Evolutionary conservation across 2,329 filamentous ascomycete genomes (phyloP).

Genomic region (Byssothecium circinans): DNA sequence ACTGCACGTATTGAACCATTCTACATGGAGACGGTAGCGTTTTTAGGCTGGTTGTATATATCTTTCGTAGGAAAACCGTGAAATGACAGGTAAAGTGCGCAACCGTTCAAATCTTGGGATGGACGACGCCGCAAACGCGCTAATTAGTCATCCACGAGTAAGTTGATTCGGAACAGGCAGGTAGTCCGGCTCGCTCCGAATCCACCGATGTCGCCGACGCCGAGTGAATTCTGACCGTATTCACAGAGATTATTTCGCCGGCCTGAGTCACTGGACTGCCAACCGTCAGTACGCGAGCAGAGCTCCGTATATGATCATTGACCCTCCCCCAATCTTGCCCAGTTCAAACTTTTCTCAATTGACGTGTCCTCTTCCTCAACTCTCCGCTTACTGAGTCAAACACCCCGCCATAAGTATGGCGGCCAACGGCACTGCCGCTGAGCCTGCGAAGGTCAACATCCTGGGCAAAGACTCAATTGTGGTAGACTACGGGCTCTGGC

Average conservation of each 20-base stretch:
- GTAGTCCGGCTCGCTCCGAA: not conserved
- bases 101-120: too few species aligned
- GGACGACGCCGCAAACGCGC: too few species aligned
- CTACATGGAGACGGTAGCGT: too few species aligned
- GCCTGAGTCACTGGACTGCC: conserved; percentile 1
- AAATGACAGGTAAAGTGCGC: too few species aligned
- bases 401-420: conserved; percentile 26
- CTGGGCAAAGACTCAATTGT: conserved; percentile 88
- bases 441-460: conserved; percentile 71
- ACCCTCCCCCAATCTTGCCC: too few species aligned
- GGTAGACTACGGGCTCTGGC: conserved; percentile 89
- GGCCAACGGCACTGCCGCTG: conserved; percentile 26
- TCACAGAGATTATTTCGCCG: conserved; percentile 3
- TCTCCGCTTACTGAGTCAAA: not conserved
- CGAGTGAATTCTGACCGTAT: not conserved
- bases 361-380: not conserved
- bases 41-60: too few species aligned
- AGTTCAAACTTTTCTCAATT: not conserved
- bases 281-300: not conserved
- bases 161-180: too few species aligned
- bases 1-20: too few species aligned
- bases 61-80: too few species aligned
- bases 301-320: not conserved
- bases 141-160: too few species aligned
- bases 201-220: not conserved